Conservation (phyloP, 1,284 basidiomycete genomes). For the Ceratobasidium sp. region DNA sequence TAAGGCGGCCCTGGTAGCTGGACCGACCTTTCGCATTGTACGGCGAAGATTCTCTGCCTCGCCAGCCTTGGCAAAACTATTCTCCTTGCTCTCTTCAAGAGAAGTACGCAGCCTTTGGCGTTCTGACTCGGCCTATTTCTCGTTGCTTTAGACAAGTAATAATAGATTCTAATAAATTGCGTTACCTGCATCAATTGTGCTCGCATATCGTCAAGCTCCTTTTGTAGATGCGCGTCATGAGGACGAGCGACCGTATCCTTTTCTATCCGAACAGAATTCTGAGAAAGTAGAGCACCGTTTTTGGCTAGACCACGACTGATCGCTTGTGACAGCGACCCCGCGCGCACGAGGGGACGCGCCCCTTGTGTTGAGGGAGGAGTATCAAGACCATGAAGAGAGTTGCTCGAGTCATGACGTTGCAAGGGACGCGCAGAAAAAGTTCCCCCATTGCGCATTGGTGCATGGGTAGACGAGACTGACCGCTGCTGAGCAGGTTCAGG, state of each 20-base stretch:
- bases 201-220: constrained; percentile 28
- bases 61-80: constrained; percentile 27
- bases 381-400: constrained; percentile 16
- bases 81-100: constrained; percentile 31
- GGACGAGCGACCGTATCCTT: background rate
- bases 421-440: constrained; percentile 10
- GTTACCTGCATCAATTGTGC: constrained; percentile 20
- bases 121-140: constrained; percentile 22
- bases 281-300: background rate
- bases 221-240: constrained; percentile 1
- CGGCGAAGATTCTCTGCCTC: constrained; percentile 38
- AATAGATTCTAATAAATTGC: background rate
- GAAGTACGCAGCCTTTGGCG: constrained; percentile 21
- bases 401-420: constrained; percentile 24
- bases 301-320: constrained; percentile 31
- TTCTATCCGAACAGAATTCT: background rate
- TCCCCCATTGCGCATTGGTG: background rate
- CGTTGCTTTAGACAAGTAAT: background rate
- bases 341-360: constrained; percentile 22
- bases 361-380: constrained; percentile 36
- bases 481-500: constrained; percentile 16
- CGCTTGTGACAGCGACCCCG: constrained; percentile 33
- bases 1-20: too few relatives aligned
- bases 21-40: constrained; percentile 27
- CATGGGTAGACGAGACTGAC: background rate